phyloP scores from a whole-genome alignment of 805 yeast species.

The Yarrowia sp. region DNA sequence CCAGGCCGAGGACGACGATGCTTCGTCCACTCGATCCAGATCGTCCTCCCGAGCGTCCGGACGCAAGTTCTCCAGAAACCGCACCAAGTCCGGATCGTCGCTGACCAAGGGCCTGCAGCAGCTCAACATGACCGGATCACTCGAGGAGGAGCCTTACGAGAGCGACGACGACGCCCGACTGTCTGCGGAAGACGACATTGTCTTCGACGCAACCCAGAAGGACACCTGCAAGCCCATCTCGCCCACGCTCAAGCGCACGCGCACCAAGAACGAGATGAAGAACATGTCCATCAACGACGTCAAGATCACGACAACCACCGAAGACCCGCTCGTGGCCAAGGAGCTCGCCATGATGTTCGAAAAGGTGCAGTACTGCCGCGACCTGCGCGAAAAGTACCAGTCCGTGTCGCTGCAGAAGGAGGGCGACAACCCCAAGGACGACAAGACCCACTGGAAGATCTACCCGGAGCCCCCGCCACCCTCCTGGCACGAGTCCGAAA shows the following conservation, averaged over 20 bases:
- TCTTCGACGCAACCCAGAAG: constrained; percentile 1
- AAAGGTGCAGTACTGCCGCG: constrained; percentile 53
- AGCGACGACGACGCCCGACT: constrained; percentile 7
- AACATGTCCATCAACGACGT: constrained; percentile 24
- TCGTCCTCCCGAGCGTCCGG: constrained; percentile 8
- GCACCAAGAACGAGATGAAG: constrained; percentile 5
- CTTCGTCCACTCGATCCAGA: neutral
- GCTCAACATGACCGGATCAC: constrained; percentile 16
- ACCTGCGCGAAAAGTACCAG: constrained; percentile 74
- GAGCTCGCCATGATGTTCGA: constrained; percentile 42
- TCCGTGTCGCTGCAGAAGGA: constrained; percentile 67
- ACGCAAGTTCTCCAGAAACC: neutral
- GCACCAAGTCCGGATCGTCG: constrained; percentile 3
- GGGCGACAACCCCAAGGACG: constrained; percentile 80
- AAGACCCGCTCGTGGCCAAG: constrained; percentile 38
- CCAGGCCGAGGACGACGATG: constrained; percentile 14
- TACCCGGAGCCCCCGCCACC: constrained; percentile 96
- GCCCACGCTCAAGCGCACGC: constrained; percentile 18
- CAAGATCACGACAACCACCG: constrained; percentile 28
- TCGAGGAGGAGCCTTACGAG: constrained; percentile 17
- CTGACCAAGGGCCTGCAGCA: constrained; percentile 6
- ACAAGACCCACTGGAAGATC: constrained; percentile 59
- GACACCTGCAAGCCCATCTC: constrained; percentile 18
- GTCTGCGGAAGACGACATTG: constrained; percentile 7
- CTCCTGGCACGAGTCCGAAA: constrained; percentile 65